Base-by-base conservation (phyloP, 2,329 filamentous ascomycete species). In the Aspergillus oerlinghausenensis region DNA sequence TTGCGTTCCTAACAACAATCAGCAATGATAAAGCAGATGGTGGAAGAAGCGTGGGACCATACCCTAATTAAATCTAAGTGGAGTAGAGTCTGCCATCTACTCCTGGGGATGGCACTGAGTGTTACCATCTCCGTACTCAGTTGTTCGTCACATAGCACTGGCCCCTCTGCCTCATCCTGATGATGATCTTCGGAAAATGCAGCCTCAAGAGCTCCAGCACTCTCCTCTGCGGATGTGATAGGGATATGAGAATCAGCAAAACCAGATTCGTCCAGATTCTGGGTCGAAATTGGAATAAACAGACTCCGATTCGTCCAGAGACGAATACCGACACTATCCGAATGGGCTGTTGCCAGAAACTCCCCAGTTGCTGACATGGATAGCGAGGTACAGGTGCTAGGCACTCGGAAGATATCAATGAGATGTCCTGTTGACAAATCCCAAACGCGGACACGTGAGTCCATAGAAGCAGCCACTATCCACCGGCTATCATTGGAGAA, bases 281-380 rank as follows among this genome's bases (percentile, higher is more conserved):
- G 82, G 1, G 92, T 95, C 0, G 92, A 88, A 0, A 96, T 86
- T 65, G 96, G 92, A 55, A 87, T 89, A 79, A 96, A 99, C 1
- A 97, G 80, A 0, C 89, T 88, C 68, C 90, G 90, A 75, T 99
- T 99, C 23, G 90, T 97, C 93, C 94, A 99, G 50, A 99, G 84
- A 64, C 90, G 88, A n/a, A 99, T 88, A 11, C 94, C 94, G 1
- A 96, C 83, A 61, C 88, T 86, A 56, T 88, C 89, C 54, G 91
- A 85, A 53, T 92, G 87, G 0, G 92, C 88, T 3, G 92, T 94
- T 3, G 94, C 94, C n/a, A 99, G 82, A 66, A 92, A 97, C 68
- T 99, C 94, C 14, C 93, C 94, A 0, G 91, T 96, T 1, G 82
- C 81, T 0, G 94, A 96, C 79, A 97, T 96, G 7, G 92, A 86